Base-by-base conservation (phyloP, 2,329 filamentous ascomycete genomes). In the Magnaporthiopsis rhizophila region DNA sequence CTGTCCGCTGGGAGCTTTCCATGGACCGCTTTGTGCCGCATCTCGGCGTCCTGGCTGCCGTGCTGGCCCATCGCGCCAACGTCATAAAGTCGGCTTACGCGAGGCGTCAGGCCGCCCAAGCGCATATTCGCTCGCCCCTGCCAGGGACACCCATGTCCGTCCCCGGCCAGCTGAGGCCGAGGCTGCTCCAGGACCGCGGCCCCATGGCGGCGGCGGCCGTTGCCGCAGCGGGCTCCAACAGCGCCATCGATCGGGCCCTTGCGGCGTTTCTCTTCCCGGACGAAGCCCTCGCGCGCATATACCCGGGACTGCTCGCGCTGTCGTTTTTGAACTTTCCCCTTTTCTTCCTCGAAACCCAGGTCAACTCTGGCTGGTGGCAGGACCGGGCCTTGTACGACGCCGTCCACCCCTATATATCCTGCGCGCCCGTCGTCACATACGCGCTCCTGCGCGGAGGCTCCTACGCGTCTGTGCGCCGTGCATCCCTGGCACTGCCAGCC, bases 391-490 rank as follows among this genome's bases (percentile, higher is more conserved):
- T 32, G 6, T 64, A 58, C n/a, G 62, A 64, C 4, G 7, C 21
- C 9, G 45, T 57, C 3, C 65, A 68, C 67, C 81, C 85, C 0
- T 81, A 80, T 67, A 57, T 83, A 7, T 60, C 84, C 0, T 79
- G 78, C 65, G 69, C 86, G 2, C 83, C 85, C 0, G 78, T 88
- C 12, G 65, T 87, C 1, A 76, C 79, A 5, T 83, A 82, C 66
- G 71, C 84, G 28, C 72, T 79, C 5, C 71, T 88, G 2, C 79
- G 86, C 38, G 32, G 32, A 18, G 87, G 86, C 67, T 74, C 75
- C 5, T 75, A 77, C 63, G 67, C 69, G 0, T 61, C 68, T 0
- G 72, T 83, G 12, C 75, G 81, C 8, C 77, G 76, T 9, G 73
- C 75, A 58, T 75, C 83, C 68, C 79, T 81, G 18, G 69, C 67